A percentile compares a stretch with the other conserved stretches of the same genome.
Evolutionary conservation across 2,329 filamentous ascomycete genomes (phyloP).

Genomic region (Spiromastix sp.): DNA sequence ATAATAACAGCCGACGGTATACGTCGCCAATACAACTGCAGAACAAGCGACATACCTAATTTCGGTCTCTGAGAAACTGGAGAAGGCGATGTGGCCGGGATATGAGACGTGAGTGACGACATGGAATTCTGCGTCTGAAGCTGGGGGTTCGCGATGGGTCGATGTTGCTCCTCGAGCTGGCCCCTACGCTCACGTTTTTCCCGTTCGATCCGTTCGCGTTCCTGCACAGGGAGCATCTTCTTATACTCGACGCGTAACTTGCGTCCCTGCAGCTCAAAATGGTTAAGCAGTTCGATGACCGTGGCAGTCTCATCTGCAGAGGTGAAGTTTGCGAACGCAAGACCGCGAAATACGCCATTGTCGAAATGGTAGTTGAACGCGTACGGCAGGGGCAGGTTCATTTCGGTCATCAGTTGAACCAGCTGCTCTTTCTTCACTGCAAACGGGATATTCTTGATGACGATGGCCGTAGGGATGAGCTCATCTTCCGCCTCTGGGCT

Average conservation of each 20-base stretch:
- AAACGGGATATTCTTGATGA: slow-evolving; percentile 99
- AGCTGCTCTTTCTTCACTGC: slow-evolving; percentile 96
- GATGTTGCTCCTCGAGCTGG: slow-evolving; percentile 93
- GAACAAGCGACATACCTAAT: slow-evolving; percentile 28
- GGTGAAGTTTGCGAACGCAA: slow-evolving; percentile 97
- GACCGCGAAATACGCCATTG: slow-evolving; percentile 87
- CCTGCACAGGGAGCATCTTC: slow-evolving; percentile 94
- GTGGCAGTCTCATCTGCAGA: slow-evolving; percentile 85
- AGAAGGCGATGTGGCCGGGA: slow-evolving; percentile 55
- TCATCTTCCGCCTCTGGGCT: slow-evolving; percentile 53
- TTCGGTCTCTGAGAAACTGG: slow-evolving; percentile 50
- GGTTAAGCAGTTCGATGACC: slow-evolving; percentile 90
- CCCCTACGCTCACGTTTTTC: slow-evolving; percentile 94
- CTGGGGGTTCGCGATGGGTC: slow-evolving; percentile 53
- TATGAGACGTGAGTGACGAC: slow-evolving; percentile 60
- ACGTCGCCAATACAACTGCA: too few relatives aligned
- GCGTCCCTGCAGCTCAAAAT: slow-evolving; percentile 86
- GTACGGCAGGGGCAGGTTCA: slow-evolving; percentile 88
- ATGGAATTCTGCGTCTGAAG: slow-evolving; percentile 80
- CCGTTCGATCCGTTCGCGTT: slow-evolving; percentile 89
- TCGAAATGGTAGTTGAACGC: slow-evolving; percentile 99
- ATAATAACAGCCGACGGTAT: slow-evolving; percentile 10
- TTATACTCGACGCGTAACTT: slow-evolving; percentile 98
- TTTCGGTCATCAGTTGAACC: slow-evolving; percentile 83
- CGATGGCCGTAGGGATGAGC: slow-evolving; percentile 93